phyloP scores from a whole-genome alignment of 306 rosid species.

The Quercus mongolica region DNA sequence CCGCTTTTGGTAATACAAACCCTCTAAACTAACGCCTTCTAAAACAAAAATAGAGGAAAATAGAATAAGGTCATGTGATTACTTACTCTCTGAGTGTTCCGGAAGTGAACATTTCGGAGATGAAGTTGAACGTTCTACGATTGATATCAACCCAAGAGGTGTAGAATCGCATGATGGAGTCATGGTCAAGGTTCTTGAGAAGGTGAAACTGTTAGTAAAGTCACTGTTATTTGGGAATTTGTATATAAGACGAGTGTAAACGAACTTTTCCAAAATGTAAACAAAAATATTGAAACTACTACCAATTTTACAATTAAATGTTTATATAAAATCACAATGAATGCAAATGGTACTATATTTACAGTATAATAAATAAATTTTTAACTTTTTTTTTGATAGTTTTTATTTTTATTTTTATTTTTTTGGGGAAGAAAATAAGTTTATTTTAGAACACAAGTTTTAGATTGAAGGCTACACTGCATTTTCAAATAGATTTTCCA shows the following conservation, averaged over 20 bases:
- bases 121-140: conserved; percentile 75
- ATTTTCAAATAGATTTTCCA: not conserved
- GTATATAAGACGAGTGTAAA: no score
- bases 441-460: not conserved
- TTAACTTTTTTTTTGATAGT: no score
- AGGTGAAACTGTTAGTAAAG: conserved; percentile 90
- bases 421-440: not conserved
- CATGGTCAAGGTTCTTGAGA: conserved; percentile 74
- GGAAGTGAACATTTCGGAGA: conserved; percentile 90
- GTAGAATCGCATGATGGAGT: conserved; percentile 67
- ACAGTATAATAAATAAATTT: no score
- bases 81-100: conserved; percentile 89
- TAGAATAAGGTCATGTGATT: not conserved
- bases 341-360: no score
- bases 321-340: no score
- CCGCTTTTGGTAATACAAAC: no score
- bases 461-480: not conserved
- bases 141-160: conserved; percentile 68
- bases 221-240: conserved; percentile 26
- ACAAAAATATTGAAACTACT: no score
- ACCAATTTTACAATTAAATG: no score
- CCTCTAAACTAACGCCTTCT: no score
- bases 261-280: no score
- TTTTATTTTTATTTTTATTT: no score
- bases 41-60: no score